These are phyloP conservation scores for Pythium sukuiense DNA, from an alignment of 352 stramenopile genomes.

Conservation along the genomic window DNA sequence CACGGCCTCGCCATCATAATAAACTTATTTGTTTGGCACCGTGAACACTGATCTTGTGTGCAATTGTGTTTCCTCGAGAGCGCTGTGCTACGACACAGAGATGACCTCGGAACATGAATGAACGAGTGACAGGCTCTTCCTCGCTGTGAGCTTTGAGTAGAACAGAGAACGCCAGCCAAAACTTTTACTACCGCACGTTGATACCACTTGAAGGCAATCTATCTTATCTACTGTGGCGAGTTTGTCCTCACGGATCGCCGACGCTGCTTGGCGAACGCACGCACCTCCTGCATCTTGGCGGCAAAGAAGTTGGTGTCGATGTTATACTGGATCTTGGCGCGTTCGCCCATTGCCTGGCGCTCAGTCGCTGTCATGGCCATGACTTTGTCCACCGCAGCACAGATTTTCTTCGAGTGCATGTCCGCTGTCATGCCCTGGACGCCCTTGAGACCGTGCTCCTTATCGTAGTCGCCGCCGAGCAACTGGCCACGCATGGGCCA, in stretches of 20 bases:
- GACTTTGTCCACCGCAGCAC: conserved; percentile 51
- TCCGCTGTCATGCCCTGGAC: conserved; percentile 45
- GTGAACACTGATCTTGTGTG: not conserved
- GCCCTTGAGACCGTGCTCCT: conserved; percentile 48
- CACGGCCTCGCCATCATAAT: conserved; percentile 8
- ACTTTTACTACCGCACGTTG: not conserved
- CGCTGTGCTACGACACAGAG: too few species aligned
- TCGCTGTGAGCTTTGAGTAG: too few species aligned
- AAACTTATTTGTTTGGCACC: conserved; percentile 13
- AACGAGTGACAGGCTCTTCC: too few species aligned
- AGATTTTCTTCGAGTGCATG: conserved; percentile 42
- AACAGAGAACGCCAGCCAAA: not conserved
- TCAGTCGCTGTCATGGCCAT: conserved; percentile 45
- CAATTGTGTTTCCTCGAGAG: too few species aligned
- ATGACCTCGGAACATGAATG: too few species aligned
- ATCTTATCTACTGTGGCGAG: not conserved
- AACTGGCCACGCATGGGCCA: conserved; percentile 44
- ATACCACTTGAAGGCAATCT: not conserved
- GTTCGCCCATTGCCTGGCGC: conserved; percentile 41
- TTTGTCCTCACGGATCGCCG: conserved; percentile 20
- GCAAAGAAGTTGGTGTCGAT: conserved; percentile 69
- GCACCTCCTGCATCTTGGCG: conserved; percentile 58
- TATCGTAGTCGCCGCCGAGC: conserved; percentile 45
- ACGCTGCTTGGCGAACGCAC: conserved; percentile 13
- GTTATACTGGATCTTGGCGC: conserved; percentile 55